These are phyloP conservation scores for Acacia crassicarpa DNA, from an alignment of 306 rosid species.

Conservation along the genomic window DNA sequence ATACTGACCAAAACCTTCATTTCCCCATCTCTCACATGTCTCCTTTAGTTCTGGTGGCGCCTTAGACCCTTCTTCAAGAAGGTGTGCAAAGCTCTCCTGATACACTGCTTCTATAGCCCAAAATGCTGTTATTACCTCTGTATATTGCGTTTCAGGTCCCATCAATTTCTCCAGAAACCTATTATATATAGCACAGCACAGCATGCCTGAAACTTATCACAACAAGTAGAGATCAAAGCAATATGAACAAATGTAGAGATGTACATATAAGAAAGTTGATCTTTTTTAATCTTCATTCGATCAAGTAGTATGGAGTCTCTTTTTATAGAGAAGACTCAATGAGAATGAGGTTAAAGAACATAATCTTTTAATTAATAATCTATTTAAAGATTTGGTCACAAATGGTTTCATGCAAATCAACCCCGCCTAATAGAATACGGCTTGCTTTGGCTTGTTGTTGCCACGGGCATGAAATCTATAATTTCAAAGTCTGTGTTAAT, in stretches of 20 bases:
- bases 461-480: neutral
- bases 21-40: conserved; percentile 85
- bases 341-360: too few species aligned
- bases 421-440: too few species aligned
- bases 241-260: neutral
- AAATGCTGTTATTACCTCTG: conserved; percentile 63
- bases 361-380: too few species aligned
- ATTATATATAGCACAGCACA: conserved; percentile 11
- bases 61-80: conserved; percentile 64
- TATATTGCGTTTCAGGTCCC: conserved; percentile 59
- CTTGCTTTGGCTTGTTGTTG: too few species aligned
- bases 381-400: too few species aligned
- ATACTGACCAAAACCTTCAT: conserved; percentile 63
- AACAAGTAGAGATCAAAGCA: neutral
- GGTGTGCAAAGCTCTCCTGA: conserved; percentile 79
- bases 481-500: neutral
- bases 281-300: neutral
- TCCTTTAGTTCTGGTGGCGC: conserved; percentile 62
- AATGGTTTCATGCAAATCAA: too few species aligned
- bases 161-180: conserved; percentile 74
- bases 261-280: neutral
- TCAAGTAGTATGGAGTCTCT: too few species aligned
- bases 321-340: too few species aligned
- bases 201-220: neutral
- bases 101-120: conserved; percentile 89